Percentiles rank a stretch among this genome's conserved stretches.
Evolutionary conservation across 2,329 filamentous ascomycete species (phyloP).

Genomic region (Colletotrichum cereale): DNA sequence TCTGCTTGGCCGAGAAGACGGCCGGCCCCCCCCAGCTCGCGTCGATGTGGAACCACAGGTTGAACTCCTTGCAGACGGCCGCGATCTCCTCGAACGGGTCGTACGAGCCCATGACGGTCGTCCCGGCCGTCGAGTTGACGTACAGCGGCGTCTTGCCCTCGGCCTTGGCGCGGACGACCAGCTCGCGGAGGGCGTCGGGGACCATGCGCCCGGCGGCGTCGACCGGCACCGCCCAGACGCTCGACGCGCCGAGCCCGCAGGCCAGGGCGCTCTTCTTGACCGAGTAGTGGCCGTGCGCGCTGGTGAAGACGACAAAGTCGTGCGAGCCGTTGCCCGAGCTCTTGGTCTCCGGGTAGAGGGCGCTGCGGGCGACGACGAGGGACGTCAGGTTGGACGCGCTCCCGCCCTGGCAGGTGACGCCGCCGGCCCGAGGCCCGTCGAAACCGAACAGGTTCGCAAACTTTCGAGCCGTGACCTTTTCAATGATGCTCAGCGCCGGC

Average conservation of each 20-base stretch:
- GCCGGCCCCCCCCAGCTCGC: slow-evolving; percentile 91
- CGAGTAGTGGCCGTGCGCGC: slow-evolving; percentile 91
- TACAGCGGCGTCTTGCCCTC: slow-evolving; percentile 88
- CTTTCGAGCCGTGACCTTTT: slow-evolving; percentile 81
- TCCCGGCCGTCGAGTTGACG: slow-evolving; percentile 95
- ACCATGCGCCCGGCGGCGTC: slow-evolving; percentile 81
- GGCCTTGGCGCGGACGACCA: slow-evolving; percentile 71
- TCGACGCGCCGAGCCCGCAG: slow-evolving; percentile 82
- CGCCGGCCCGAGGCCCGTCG: slow-evolving; percentile 75
- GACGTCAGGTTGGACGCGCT: slow-evolving; percentile 87
- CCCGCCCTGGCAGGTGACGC: slow-evolving; percentile 85
- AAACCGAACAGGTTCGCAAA: slow-evolving; percentile 85
- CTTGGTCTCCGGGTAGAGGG: slow-evolving; percentile 84
- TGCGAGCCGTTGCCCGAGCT: slow-evolving; percentile 73
- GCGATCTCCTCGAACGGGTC: slow-evolving; percentile 82
- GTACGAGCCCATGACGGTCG: slow-evolving; percentile 91
- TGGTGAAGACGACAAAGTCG: slow-evolving; percentile 88
- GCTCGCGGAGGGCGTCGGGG: slow-evolving; percentile 71
- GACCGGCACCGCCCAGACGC: slow-evolving; percentile 81
- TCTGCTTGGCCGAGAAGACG: slow-evolving; percentile 77
- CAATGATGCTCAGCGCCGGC: slow-evolving; percentile 86
- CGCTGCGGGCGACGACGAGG: slow-evolving; percentile 89
- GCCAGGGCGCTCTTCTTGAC: slow-evolving; percentile 96
- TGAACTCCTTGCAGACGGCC: slow-evolving; percentile 76
- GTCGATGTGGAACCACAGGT: slow-evolving; percentile 94